Evolutionary conservation across 2,329 filamentous ascomycete species (phyloP), one percentile per base, ranked within the genome.

Genomic region (Amphichorda felina): DNA sequence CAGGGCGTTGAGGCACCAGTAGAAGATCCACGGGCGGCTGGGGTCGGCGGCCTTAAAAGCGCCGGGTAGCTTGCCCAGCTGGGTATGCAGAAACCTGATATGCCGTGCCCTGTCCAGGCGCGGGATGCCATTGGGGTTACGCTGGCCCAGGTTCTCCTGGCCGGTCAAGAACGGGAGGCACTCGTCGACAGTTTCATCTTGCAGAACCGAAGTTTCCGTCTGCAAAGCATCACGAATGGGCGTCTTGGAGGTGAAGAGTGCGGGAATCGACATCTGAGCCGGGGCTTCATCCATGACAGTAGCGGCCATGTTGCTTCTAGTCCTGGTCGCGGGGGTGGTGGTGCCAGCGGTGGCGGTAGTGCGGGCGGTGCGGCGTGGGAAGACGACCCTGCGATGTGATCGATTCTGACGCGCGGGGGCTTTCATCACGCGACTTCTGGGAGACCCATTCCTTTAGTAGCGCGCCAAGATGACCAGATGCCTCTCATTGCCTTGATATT

Each of bases 11-110:
- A 96, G 65, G 36, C 75, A 82, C 91, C 91, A 98, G 62, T 95
- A 96, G 43, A 94, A 70, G 50, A 94, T 73, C 91, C 91, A 98
- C 8, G 91, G 88, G 37, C 89, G 70, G 52, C 83, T 88, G 22
- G 91, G 81, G 64, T 98, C 91, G 45, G 87, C 74, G 33, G 69
- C 70, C 35, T 80, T 76, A 57, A 82, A 94, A 4, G 63, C 64
- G 7, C 71, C 61, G 0, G 89, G 85, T 41, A 93, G 75, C 33
- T 64, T 65, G 17, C 63, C 64, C 22, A 81, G 59, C 45, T 63
- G 65, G 44, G 64, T 67, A 43, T 69, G 66, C 34, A 88, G 59
- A 51, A 85, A 88, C 24, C 53, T 57, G 40, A 73, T 63, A 57
- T 81, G 77, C 29, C 63, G 63, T 41, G 61, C 61, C 29, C 81